phyloP scores from a whole-genome alignment of 202 grass and related monocot species.

The Schoenoplectus triqueter region DNA sequence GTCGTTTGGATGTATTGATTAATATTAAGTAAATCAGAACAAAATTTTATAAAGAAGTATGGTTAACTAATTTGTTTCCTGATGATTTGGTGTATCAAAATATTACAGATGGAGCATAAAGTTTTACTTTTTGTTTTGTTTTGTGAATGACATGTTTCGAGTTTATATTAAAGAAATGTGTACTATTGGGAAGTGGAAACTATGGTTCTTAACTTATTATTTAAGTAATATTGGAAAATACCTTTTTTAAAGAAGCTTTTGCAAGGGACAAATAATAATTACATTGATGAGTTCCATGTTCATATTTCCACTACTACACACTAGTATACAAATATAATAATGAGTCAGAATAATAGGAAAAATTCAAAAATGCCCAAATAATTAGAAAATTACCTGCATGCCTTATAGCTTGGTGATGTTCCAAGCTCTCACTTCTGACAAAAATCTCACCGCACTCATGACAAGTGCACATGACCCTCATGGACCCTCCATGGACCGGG shows the following conservation, averaged over 20 bases:
- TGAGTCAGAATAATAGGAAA: neutral
- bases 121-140: neutral
- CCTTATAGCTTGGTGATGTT: constrained; percentile 64
- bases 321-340: neutral
- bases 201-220: neutral
- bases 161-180: neutral
- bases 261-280: constrained; percentile 17
- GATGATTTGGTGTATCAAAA: neutral
- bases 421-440: constrained; percentile 65
- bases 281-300: constrained; percentile 20
- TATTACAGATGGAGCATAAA: neutral
- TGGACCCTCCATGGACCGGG: constrained; percentile 57
- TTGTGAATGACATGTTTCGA: constrained; percentile 4
- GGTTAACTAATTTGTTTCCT: neutral
- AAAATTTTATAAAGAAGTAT: no score
- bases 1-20: neutral
- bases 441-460: constrained; percentile 88
- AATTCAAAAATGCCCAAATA: neutral
- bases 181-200: neutral
- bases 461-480: constrained; percentile 68
- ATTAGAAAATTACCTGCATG: constrained; percentile 65
- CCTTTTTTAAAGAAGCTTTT: constrained; percentile 24
- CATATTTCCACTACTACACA: neutral
- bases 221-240: neutral
- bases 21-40: no score